Evolutionary conservation across 78 protist species (phyloP).

Genomic region (Dictyostelium intermedium): DNA sequence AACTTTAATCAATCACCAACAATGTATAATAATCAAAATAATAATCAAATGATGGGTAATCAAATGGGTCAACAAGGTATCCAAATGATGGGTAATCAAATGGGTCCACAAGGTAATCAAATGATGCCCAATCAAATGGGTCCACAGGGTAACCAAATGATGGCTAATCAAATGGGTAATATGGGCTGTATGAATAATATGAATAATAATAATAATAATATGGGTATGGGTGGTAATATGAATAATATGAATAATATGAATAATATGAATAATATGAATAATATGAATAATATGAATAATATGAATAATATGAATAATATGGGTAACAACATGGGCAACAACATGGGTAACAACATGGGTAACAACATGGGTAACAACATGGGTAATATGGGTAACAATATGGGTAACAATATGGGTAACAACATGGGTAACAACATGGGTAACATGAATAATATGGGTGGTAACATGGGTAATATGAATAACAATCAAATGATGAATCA

Average conservation of each 20-base stretch:
- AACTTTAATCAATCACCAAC: conserved; percentile 9
- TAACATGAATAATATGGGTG: neutral
- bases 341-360: conserved; percentile 11
- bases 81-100: too few species aligned
- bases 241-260: neutral
- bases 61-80: neutral
- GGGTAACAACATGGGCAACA: neutral
- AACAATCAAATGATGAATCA: too few species aligned
- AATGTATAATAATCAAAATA: neutral
- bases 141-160: neutral
- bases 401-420: neutral
- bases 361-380: conserved; percentile 1
- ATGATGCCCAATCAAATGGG: neutral
- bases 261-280: neutral
- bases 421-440: neutral
- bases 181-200: too few species aligned
- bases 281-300: neutral
- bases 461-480: neutral
- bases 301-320: neutral
- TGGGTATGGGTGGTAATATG: conserved; percentile 22
- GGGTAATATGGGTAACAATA: neutral
- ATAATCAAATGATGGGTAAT: conserved; percentile 12
- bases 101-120: neutral
- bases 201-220: neutral
- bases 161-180: neutral